These are phyloP conservation scores for Russula brevipes DNA, from an alignment of 768 basidiomycete species.

Conservation along the genomic window DNA sequence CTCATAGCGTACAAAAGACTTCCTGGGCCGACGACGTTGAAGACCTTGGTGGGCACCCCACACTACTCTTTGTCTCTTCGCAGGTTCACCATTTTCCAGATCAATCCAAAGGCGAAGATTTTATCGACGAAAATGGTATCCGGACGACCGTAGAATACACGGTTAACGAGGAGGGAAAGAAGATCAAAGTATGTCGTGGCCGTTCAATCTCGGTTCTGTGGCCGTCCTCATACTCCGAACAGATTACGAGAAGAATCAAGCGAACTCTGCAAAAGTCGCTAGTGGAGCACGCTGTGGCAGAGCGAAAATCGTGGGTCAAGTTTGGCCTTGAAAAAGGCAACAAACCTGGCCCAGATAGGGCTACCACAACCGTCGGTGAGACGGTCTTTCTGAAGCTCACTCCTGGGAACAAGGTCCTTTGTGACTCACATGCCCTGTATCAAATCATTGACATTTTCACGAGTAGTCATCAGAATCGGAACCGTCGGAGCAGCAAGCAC, in stretches of 20 bases:
- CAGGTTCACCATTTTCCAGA: slow-evolving; percentile 30
- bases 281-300: slow-evolving; percentile 92
- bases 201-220: not conserved
- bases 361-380: slow-evolving; percentile 90
- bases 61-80: not conserved
- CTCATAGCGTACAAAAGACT: slow-evolving; percentile 32
- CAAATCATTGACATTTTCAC: not conserved
- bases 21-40: slow-evolving; percentile 42
- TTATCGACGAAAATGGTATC: slow-evolving; percentile 72
- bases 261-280: slow-evolving; percentile 83
- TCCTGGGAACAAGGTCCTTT: slow-evolving; percentile 1
- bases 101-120: slow-evolving; percentile 60
- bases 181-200: slow-evolving; percentile 69
- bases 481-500: slow-evolving; percentile 54
- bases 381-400: slow-evolving; percentile 56
- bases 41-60: slow-evolving; percentile 30
- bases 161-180: slow-evolving; percentile 89
- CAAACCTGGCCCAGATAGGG: slow-evolving; percentile 82
- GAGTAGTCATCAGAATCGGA: slow-evolving; percentile 60
- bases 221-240: slow-evolving; percentile 2
- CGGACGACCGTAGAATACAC: slow-evolving; percentile 14
- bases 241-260: slow-evolving; percentile 86
- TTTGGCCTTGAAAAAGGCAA: slow-evolving; percentile 90
- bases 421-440: not conserved
- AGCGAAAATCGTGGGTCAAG: slow-evolving; percentile 88